phyloP scores from a whole-genome alignment of 306 rosid species.

The Rubus idaeus region DNA sequence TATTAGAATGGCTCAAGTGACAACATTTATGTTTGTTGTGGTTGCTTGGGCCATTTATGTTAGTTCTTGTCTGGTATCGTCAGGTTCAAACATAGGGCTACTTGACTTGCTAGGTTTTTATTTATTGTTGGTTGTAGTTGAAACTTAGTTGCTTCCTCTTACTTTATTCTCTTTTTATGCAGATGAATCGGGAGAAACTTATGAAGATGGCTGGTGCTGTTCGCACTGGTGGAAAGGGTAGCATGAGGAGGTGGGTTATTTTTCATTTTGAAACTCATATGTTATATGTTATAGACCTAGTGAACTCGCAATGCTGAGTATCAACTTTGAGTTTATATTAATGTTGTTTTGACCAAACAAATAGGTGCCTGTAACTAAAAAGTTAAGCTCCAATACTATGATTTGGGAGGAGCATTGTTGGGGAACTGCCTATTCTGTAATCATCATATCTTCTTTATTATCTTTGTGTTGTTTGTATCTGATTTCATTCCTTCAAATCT shows the following conservation, averaged over 20 bases:
- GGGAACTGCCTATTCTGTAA: background rate
- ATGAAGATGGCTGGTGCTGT: slow-evolving; percentile 97
- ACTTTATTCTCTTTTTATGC: background rate
- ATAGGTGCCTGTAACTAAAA: background rate
- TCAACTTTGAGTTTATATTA: background rate
- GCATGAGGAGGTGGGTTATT: slow-evolving; percentile 67
- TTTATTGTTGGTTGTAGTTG: background rate
- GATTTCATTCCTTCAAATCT: background rate
- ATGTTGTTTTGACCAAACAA: background rate
- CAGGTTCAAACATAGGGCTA: background rate
- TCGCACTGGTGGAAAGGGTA: slow-evolving; percentile 97
- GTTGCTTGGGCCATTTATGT: background rate
- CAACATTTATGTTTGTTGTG: background rate
- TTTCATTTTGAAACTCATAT: background rate
- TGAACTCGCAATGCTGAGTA: background rate
- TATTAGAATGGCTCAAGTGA: background rate
- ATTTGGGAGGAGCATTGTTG: background rate
- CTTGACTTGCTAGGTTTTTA: background rate
- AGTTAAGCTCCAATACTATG: background rate
- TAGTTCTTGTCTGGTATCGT: background rate
- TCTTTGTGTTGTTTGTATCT: background rate
- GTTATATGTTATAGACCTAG: background rate
- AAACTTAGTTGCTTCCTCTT: background rate
- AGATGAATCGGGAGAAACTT: slow-evolving; percentile 84
- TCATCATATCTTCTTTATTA: background rate